Evolutionary conservation across 768 basidiomycete genomes (phyloP).

Genomic region (Tremella mesenterica): DNA sequence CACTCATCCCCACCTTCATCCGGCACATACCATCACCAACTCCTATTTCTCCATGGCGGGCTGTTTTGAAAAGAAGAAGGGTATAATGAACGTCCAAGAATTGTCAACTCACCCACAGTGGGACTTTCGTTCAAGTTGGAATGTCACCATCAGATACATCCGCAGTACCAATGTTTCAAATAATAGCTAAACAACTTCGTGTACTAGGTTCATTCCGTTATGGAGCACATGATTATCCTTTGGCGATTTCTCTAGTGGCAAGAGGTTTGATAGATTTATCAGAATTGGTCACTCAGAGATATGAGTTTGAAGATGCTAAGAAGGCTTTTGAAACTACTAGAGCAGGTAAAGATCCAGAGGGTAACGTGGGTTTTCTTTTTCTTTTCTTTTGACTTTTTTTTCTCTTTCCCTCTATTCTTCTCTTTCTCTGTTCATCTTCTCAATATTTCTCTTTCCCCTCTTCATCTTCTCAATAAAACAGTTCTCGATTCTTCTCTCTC

Average conservation of each 20-base stretch:
- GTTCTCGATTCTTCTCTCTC: no score
- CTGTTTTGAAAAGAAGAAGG: no score
- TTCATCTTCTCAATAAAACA: no score
- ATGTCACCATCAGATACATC: slow-evolving; percentile 48
- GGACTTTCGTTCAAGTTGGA: slow-evolving; percentile 7
- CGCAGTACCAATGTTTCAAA: slow-evolving; percentile 58
- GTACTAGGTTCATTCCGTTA: slow-evolving; percentile 78
- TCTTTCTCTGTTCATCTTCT: no score
- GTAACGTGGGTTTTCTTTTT: no score
- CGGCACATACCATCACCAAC: no score
- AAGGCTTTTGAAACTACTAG: slow-evolving; percentile 73
- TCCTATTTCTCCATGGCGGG: no score
- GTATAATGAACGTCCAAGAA: no score
- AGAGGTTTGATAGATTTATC: slow-evolving; percentile 77
- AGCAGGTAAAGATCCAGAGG: slow-evolving; percentile 70
- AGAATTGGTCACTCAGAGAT: slow-evolving; percentile 82
- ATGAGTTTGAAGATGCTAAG: slow-evolving; percentile 62
- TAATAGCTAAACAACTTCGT: slow-evolving; percentile 67
- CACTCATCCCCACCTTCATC: no score
- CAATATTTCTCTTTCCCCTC: no score
- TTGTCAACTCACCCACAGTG: not conserved
- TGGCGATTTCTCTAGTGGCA: slow-evolving; percentile 76
- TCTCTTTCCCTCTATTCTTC: no score
- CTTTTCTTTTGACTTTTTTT: no score
- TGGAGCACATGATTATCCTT: slow-evolving; percentile 44